Evolutionary conservation across 257 asterid species (phyloP), one percentile per base, ranked within the genome.

Genomic region (Gentiana straminea): DNA sequence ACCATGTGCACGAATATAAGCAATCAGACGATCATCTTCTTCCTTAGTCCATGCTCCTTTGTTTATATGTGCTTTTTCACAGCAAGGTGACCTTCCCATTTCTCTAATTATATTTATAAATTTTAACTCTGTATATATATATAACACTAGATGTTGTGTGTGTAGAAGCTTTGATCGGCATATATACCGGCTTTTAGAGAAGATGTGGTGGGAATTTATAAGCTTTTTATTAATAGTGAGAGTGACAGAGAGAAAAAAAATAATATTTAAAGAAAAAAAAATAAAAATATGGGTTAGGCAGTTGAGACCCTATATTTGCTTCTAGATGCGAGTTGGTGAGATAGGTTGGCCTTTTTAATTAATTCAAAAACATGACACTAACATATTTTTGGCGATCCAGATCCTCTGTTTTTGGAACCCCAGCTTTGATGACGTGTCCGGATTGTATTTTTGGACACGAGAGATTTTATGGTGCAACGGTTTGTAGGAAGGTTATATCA

Each of bases 291-390:
- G 2, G 58, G 38, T 2, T 4, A 37, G 33, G 48, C 54, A 11
- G 59, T 11, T 35, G 67, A 24, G 66, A 46, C 57, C 36, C 46
- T 41, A 41, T 45, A 68, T 77, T 63, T 66, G 84, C 90, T 88
- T 89, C 89, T 88, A 82, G 95, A 88, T 70, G 94, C 72, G 84
- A 81, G 95, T 88, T 85, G 97, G 97, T 88, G 92, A 77, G 87
- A 68, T 70, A 75, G 87, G 84, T 78, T 79, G 9, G 46, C 76
- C 70, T 59, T 58, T 61, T 68, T 76, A 47, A 52, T 63, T 32
- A 43, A 44, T 51, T 11, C 58, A 69, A 69, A 76, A 77, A 73
- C 71, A 71, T 61, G 8, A 39, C 5, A 4, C 8, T 39, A 5
- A 39, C 45, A 39, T 39, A 39, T 39, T 39, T 4, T 39, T 39